Evolutionary conservation across 2,329 filamentous ascomycete species (phyloP), one percentile per base, ranked within the genome.

Genomic region (Cephalotrichum gorgonifer): DNA sequence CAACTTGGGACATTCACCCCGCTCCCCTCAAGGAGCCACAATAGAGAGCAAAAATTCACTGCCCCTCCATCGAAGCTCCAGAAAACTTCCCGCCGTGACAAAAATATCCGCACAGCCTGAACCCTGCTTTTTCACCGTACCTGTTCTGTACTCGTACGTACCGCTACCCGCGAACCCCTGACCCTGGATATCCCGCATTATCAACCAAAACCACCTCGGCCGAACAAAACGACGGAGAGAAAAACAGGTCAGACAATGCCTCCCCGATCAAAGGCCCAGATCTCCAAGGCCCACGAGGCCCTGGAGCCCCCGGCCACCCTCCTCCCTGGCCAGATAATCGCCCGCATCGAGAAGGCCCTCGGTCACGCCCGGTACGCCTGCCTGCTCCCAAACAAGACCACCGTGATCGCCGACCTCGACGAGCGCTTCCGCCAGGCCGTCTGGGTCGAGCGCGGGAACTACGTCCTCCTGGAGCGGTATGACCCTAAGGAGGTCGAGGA

Each of bases 361-460:
- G 91, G 91, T 56, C 95, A 95, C 70, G 94, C 86, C 64, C 74
- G 95, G 39, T 97, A 95, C 72, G 78, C 78, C 41, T 88, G 91
- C 60, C 75, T 83, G 60, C 71, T 90, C 27, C 81, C 90, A 23
- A 74, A 75, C 57, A 76, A 78, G 51, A 77, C 81, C 58, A 69
- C 75, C 6, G 66, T 91, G 35, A 70, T 94, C 17, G 83, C 89
- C 22, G 89, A 96, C 71, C 79, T 98, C 20, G 85, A 87, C 9
- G 73, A 88, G 25, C 81, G 83, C 38, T 96, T 97, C 63, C 86
- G 91, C 53, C 93, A 88, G 55, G 93, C 88, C 2, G 88, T 97
- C 54, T 97, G 88, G 87, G 86, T 97, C 64, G 90, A 86, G 66
- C 82, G 88, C 17, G 86, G 89, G 27, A 88, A 88, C 1, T 97